Percentiles rank a stretch among this genome's conserved stretches.
Conservation (phyloP, 257 asterid species). For the Salvia miltiorrhiza region DNA sequence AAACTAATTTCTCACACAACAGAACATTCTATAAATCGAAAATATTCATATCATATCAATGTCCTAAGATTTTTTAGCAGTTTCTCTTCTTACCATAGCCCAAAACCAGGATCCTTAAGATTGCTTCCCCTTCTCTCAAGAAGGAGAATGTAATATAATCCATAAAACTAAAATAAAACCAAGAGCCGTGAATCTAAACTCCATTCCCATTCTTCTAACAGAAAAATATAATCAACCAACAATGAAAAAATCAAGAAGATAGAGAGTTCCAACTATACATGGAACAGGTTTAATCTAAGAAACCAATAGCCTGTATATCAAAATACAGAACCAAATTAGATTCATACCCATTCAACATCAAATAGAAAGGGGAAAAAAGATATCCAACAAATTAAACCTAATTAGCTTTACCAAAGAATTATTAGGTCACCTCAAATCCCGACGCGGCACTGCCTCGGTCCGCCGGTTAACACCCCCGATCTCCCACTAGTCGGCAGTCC, state of each 20-base stretch:
- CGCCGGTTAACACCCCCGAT: conserved; percentile 55
- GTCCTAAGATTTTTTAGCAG: background rate
- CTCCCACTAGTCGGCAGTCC: conserved; percentile 32
- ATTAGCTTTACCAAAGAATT: conserved; percentile 4
- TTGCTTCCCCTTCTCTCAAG: background rate
- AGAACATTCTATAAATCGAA: conserved; percentile 7
- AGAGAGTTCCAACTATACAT: conserved; percentile 25
- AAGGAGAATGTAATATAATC: background rate
- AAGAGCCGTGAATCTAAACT: background rate
- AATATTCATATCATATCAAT: background rate
- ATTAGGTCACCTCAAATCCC: conserved; percentile 53
- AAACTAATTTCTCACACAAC: background rate
- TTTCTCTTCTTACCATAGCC: background rate
- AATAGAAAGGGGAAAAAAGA: background rate
- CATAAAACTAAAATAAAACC: background rate
- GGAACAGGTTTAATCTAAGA: conserved; percentile 16
- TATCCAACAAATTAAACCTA: conserved; percentile 23
- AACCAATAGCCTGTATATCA: conserved; percentile 20
- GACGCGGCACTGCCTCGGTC: conserved; percentile 64
- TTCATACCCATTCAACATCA: conserved; percentile 29
- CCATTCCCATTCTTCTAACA: background rate
- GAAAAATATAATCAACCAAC: conserved; percentile 11
- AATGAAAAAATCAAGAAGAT: conserved; percentile 14
- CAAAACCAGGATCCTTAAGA: background rate
- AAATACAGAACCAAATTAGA: conserved; percentile 18